Evolutionary conservation across 192 early-diverging fungal genomes (phyloP).

Genomic region (Coemansia aciculifera): DNA sequence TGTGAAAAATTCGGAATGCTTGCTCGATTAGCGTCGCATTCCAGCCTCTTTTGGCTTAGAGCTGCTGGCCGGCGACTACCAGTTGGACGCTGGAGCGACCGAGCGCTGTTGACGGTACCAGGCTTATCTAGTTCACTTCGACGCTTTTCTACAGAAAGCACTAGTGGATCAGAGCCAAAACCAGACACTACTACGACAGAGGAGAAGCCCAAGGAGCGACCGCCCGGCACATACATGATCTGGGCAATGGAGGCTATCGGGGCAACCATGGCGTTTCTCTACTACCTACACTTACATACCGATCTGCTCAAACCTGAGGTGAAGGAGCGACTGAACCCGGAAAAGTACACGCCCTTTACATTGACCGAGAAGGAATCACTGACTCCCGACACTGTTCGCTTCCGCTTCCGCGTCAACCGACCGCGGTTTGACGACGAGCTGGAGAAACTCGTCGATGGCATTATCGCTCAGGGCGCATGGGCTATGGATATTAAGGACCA

Average conservation of each 20-base stretch:
- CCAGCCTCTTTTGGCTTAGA: background rate
- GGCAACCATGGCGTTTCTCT: conserved; percentile 27
- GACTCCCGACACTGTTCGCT: conserved; percentile 57
- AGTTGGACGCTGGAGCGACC: background rate
- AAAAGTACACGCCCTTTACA: conserved; percentile 57
- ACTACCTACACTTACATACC: conserved; percentile 42
- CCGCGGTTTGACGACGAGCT: conserved; percentile 44
- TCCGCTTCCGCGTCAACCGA: conserved; percentile 59
- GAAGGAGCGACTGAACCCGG: conserved; percentile 37
- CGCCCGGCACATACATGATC: conserved; percentile 45
- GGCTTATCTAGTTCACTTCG: background rate
- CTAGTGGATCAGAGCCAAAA: background rate
- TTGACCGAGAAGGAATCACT: conserved; percentile 50
- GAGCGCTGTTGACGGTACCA: background rate
- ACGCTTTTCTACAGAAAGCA: background rate
- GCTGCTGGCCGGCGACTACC: background rate
- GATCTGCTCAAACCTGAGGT: conserved; percentile 41
- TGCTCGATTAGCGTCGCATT: background rate
- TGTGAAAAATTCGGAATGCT: background rate
- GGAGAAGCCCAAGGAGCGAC: conserved; percentile 19
- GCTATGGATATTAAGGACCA: conserved; percentile 71
- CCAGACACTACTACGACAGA: background rate
- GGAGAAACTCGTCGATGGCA: conserved; percentile 28
- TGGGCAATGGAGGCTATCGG: conserved; percentile 52
- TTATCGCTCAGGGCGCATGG: conserved; percentile 52